These are phyloP conservation scores for Sporothrix phasma DNA, from an alignment of 2,329 filamentous ascomycete species.

Conservation along the genomic window DNA sequence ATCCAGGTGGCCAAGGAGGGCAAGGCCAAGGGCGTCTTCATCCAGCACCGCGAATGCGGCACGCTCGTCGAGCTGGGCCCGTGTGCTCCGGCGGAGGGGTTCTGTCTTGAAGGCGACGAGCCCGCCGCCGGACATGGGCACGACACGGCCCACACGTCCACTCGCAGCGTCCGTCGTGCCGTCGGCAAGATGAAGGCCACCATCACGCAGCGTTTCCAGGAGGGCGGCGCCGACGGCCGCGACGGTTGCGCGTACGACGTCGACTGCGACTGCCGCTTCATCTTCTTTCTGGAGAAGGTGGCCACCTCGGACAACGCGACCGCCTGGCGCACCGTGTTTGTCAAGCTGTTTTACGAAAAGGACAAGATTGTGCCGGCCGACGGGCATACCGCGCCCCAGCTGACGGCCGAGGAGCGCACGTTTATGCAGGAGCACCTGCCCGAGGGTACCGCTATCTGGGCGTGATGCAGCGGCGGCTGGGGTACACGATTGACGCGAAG, in stretches of 20 bases:
- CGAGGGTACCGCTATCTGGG: conserved; percentile 38
- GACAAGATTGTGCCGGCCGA: conserved; percentile 39
- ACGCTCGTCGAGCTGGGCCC: conserved; percentile 18
- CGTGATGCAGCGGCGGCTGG: conserved; percentile 36
- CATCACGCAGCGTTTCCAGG: conserved; percentile 44
- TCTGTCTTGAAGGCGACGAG: conserved; percentile 6
- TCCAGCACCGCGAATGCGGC: conserved; percentile 43
- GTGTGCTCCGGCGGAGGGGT: conserved; percentile 5
- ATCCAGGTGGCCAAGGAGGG: conserved; percentile 40
- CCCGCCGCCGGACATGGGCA: conserved; percentile 13
- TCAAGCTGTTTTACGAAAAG: conserved; percentile 41
- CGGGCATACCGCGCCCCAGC: conserved; percentile 30
- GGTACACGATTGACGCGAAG: conserved; percentile 33
- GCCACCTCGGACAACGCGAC: neutral
- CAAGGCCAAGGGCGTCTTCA: conserved; percentile 42
- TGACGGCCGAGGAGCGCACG: conserved; percentile 27
- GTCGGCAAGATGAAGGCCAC: conserved; percentile 33
- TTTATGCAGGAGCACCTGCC: conserved; percentile 31
- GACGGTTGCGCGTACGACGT: conserved; percentile 34
- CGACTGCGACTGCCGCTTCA: conserved; percentile 41
- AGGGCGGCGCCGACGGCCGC: conserved; percentile 15
- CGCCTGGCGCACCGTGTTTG: conserved; percentile 34
- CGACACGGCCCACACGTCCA: neutral
- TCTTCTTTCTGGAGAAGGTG: conserved; percentile 35
- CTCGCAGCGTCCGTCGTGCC: conserved; percentile 33